A percentile compares a stretch with the other conserved stretches of the same genome.
Evolutionary conservation across 192 early-diverging fungal genomes (phyloP).

Genomic region (Mortierella alpina): DNA sequence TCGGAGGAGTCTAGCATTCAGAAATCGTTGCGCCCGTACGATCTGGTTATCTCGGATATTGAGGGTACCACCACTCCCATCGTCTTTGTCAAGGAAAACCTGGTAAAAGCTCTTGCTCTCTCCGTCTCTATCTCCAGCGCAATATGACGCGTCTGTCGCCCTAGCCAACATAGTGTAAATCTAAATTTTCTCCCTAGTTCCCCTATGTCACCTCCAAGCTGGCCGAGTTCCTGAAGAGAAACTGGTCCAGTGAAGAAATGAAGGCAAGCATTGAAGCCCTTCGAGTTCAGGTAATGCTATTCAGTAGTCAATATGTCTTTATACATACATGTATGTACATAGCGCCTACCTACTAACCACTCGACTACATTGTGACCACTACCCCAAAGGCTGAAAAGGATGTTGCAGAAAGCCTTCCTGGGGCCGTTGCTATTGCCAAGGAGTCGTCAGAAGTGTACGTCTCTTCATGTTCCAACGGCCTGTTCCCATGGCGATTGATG

Average conservation of each 20-base stretch:
- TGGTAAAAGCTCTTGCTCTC: slow-evolving; percentile 57
- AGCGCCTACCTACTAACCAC: background rate
- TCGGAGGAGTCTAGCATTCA: slow-evolving; percentile 23
- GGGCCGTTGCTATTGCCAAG: slow-evolving; percentile 57
- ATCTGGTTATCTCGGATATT: slow-evolving; percentile 82
- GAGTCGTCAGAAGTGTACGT: slow-evolving; percentile 49
- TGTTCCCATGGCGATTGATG: background rate
- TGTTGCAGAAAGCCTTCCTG: slow-evolving; percentile 51
- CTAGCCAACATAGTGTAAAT: background rate
- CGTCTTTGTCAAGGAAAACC: slow-evolving; percentile 91
- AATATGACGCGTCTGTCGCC: background rate
- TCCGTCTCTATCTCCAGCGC: background rate
- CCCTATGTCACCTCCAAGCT: slow-evolving; percentile 82
- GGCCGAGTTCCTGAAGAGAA: slow-evolving; percentile 71
- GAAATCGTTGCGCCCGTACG: slow-evolving; percentile 54
- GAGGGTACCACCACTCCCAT: slow-evolving; percentile 98
- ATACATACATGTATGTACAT: background rate
- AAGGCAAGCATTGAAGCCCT: slow-evolving; percentile 56
- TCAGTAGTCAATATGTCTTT: too few species aligned
- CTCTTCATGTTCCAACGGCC: background rate
- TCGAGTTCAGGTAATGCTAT: slow-evolving; percentile 59
- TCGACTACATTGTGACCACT: background rate
- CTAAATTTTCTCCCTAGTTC: slow-evolving; percentile 62
- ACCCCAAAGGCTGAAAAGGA: slow-evolving; percentile 58
- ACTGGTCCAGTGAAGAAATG: slow-evolving; percentile 60